phyloP scores from a whole-genome alignment of 495 filamentous ascomycete genomes.

The Diplogelasinospora grovesii region DNA sequence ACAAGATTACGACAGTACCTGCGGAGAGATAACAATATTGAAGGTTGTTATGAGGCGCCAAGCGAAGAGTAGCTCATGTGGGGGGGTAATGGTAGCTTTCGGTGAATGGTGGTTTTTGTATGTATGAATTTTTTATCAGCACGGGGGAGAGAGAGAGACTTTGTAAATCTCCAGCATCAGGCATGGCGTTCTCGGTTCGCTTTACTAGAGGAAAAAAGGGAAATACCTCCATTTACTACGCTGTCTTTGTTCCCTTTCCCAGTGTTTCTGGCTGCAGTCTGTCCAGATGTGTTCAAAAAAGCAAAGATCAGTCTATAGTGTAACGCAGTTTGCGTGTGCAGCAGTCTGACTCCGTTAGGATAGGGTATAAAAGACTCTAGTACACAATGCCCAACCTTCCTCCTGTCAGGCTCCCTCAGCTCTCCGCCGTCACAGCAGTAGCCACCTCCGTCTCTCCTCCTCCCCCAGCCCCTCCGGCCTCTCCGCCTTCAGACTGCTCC shows the following conservation, averaged over 20 bases:
- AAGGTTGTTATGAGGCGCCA: neutral
- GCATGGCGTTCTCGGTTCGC: conserved; percentile 13
- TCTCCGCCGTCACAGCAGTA: too few relatives aligned
- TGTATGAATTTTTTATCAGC: conserved; percentile 4
- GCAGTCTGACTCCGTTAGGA: too few relatives aligned
- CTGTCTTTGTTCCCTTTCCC: neutral
- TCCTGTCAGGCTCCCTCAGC: too few relatives aligned
- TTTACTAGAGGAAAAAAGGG: conserved; percentile 2
- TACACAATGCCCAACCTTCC: too few relatives aligned
- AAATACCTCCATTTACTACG: conserved; percentile 1
- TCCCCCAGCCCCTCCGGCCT: neutral
- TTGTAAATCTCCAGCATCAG: conserved; percentile 5
- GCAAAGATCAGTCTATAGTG: too few relatives aligned
- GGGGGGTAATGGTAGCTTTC: neutral
- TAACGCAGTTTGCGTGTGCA: too few relatives aligned
- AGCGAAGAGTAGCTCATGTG: neutral
- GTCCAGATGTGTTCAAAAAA: too few relatives aligned
- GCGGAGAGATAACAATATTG: conserved; percentile 8
- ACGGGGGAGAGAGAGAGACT: too few relatives aligned
- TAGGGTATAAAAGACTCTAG: too few relatives aligned
- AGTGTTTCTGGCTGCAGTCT: too few relatives aligned
- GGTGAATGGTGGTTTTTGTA: neutral
- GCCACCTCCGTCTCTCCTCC: too few relatives aligned
- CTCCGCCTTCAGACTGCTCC: conserved; percentile 8
- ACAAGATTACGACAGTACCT: conserved; percentile 20